A percentile compares a stretch with the other conserved stretches of the same genome.
Conservation (phyloP, 371 early-diverging fungal species). For the Lichtheimia hyalospora region DNA sequence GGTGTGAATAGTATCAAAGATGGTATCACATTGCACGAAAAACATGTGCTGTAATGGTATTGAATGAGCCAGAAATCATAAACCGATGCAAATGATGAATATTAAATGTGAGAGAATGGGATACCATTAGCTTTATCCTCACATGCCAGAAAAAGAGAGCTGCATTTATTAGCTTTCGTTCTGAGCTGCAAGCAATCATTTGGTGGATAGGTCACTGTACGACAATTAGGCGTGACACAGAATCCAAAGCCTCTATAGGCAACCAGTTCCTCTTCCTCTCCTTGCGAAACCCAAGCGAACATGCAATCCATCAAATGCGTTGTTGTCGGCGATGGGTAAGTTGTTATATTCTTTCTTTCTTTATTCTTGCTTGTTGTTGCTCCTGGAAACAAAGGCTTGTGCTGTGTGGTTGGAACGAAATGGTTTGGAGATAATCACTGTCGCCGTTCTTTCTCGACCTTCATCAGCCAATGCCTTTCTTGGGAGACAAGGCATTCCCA, state of each 20-base stretch:
- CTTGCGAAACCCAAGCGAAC: neutral
- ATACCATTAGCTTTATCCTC: too few relatives aligned
- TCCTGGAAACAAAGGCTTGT: too few relatives aligned
- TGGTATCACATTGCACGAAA: too few relatives aligned
- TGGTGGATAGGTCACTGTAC: neutral
- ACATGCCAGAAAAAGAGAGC: too few relatives aligned
- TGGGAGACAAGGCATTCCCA: constrained; percentile 1
- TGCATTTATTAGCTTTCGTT: too few relatives aligned
- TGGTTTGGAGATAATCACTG: neutral
- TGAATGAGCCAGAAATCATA: too few relatives aligned
- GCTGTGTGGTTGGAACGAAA: too few relatives aligned
- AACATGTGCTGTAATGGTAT: too few relatives aligned
- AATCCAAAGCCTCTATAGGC: constrained; percentile 2
- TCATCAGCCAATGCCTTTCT: neutral
- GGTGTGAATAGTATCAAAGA: too few relatives aligned
- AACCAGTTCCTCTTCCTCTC: constrained; percentile 4
- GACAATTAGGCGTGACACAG: neutral
- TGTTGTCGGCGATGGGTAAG: constrained; percentile 95
- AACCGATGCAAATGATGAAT: too few relatives aligned
- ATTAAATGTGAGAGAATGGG: too few relatives aligned
- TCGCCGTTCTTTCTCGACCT: neutral
- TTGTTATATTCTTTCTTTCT: constrained; percentile 12
- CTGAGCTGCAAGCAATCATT: neutral
- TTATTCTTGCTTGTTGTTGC: neutral
- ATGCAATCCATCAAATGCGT: constrained; percentile 99